Base-by-base conservation (phyloP, 2,329 filamentous ascomycete genomes). In the Cercospora janseana region DNA sequence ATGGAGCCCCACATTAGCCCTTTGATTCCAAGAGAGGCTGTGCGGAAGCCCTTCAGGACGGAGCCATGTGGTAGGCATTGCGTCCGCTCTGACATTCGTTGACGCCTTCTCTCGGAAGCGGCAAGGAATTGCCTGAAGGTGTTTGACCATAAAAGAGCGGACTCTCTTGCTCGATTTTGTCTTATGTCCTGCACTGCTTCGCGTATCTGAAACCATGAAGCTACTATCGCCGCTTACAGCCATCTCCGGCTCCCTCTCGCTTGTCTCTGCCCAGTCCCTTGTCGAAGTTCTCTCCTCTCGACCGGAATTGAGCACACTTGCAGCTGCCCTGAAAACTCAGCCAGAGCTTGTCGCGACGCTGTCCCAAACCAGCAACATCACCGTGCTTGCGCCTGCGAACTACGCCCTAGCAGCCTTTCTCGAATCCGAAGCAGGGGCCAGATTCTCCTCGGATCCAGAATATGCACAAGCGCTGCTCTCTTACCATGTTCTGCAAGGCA, bases 351-450 rank as follows among this genome's bases (percentile, higher is more conserved):
- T 53, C 21, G 38, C 38, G 6, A 37, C 50, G 10, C 38, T 59
- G 24, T 48, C 51, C 24, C 34, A 21, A 9, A 49, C 55, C 8
- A 60, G 62, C 26, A 71, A 81, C 60, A 57, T 86, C 28, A 86
- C 83, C 49, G 72, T 86, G 51, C 84, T 86, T 55, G 80, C 77
- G 1, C 82, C 83, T 1, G 75, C 70, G 60, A 80, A 85, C 63
- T 69, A 70, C 3, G 81, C 81, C 9, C 80, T 85, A 68, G 40
- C 35, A 40, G 35, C 35, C 13, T 40, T 40, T 15, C 35, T 40
- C 21, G 35, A 40, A 23, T 24, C 21, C 35, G 35, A 40, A 21
- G 35, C 23, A 40, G 35, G 35, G 16, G 66, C 70, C 10, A 76
- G 84, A 28, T 37, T 55, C 21, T 37, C 52, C 13, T n/a, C 44